phyloP scores from a whole-genome alignment of 2,329 filamentous ascomycete genomes.

The Claviceps monticola region DNA sequence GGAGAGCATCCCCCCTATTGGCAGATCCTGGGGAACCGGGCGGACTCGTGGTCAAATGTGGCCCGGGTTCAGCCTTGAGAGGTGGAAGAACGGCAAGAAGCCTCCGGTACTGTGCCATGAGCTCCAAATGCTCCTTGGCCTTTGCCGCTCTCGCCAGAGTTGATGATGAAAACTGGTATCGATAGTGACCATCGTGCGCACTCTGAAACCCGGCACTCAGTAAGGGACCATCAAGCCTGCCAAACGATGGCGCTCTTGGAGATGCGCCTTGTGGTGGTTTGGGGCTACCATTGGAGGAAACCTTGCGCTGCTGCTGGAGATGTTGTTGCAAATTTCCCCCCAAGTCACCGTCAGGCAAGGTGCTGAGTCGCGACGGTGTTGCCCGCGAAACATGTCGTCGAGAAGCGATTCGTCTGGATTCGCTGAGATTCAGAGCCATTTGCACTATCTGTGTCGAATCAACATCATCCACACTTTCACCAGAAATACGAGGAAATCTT shows the following conservation, averaged over 20 bases:
- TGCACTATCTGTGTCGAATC: constrained; percentile 86
- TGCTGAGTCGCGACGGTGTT: constrained; percentile 35
- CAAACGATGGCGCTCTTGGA: constrained; percentile 26
- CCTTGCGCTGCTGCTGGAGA: constrained; percentile 55
- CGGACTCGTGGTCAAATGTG: constrained; percentile 26
- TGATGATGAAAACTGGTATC: constrained; percentile 60
- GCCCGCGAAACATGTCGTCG: constrained; percentile 40
- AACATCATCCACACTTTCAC: constrained; percentile 36
- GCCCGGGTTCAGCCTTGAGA: constrained; percentile 35
- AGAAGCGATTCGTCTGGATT: constrained; percentile 55
- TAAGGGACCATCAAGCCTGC: constrained; percentile 29
- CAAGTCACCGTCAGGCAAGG: constrained; percentile 36
- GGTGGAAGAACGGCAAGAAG: constrained; percentile 69
- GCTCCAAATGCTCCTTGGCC: constrained; percentile 71
- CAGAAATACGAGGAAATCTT: background rate
- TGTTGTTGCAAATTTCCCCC: constrained; percentile 52
- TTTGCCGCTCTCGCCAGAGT: constrained; percentile 74
- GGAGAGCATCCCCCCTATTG: constrained; percentile 18
- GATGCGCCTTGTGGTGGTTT: constrained; percentile 30
- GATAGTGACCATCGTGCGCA: constrained; percentile 30
- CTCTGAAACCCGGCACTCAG: constrained; percentile 34
- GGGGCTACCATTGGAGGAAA: constrained; percentile 48
- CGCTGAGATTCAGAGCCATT: constrained; percentile 78
- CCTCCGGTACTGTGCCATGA: constrained; percentile 71
- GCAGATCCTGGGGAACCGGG: constrained; percentile 24